These are phyloP conservation scores for Erodium maritimum DNA, from an alignment of 345 rosid genomes.

Conservation along the genomic window DNA sequence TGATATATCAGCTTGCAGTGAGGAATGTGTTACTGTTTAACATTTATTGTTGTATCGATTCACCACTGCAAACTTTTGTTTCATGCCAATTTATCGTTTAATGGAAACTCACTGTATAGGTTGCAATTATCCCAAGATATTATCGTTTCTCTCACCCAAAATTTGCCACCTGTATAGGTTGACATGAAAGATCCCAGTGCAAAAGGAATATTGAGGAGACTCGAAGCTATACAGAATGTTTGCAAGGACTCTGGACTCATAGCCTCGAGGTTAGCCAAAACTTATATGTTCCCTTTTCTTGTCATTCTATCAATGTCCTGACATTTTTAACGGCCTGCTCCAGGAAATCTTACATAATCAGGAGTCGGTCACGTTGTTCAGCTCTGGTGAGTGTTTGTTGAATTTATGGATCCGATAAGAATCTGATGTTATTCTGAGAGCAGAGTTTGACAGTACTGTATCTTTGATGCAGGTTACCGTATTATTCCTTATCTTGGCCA, in stretches of 20 bases:
- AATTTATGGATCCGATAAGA: not conserved
- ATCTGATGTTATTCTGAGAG: no score
- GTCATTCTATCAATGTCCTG: no score
- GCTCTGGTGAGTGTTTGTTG: conserved; percentile 19
- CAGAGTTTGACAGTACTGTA: not conserved
- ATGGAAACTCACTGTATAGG: no score
- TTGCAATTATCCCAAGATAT: no score
- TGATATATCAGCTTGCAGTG: no score
- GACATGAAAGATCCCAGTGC: conserved; percentile 67
- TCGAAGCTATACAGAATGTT: conserved; percentile 50
- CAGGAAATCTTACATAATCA: conserved; percentile 46
- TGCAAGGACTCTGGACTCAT: conserved; percentile 58
- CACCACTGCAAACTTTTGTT: no score
- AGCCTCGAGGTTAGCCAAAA: conserved; percentile 32
- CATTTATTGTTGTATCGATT: no score
- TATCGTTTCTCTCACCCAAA: no score
- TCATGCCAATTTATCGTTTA: no score
- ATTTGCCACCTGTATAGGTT: conserved; percentile 26
- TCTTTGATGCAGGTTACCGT: conserved; percentile 26
- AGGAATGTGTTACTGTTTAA: no score
- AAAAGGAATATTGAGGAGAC: conserved; percentile 35
- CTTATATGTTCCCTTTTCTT: conserved; percentile 1
- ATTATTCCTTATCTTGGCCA: conserved; percentile 27
- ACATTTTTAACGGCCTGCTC: not conserved
- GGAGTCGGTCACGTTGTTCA: conserved; percentile 13